Conservation (phyloP, 257 asterid genomes). For the Primulina huaijiensis region DNA sequence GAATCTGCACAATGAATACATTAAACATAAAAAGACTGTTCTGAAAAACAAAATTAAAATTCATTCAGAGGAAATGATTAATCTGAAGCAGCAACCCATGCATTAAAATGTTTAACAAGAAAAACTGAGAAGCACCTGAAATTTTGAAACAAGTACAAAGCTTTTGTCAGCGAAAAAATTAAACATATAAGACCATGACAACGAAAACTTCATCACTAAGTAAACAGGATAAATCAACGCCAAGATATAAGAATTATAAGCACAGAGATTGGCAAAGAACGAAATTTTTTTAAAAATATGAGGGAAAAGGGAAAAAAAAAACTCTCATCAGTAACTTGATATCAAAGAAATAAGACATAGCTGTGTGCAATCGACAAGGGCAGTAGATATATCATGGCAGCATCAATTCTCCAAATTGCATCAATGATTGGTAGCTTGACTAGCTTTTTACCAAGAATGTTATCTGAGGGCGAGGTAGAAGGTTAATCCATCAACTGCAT, state of each 20-base stretch:
- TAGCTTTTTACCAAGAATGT: neutral
- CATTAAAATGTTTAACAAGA: conserved; percentile 21
- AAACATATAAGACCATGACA: conserved; percentile 10
- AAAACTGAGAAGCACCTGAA: neutral
- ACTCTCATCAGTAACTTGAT: neutral
- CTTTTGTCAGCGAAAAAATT: neutral
- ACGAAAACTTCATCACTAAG: conserved; percentile 10
- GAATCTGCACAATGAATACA: conserved; percentile 95
- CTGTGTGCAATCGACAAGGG: neutral
- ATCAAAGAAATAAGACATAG: neutral
- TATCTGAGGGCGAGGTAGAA: neutral
- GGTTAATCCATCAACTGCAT: conserved; percentile 1
- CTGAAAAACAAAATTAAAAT: conserved; percentile 27
- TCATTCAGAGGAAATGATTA: conserved; percentile 28
- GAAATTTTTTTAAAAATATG: neutral
- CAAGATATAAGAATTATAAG: conserved; percentile 7
- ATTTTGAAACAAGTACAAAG: conserved; percentile 12
- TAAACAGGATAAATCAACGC: neutral
- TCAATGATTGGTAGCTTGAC: neutral
- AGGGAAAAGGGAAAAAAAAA: too few relatives aligned
- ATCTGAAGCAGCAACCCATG: conserved; percentile 19
- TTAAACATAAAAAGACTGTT: conserved; percentile 46
- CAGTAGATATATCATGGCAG: conserved; percentile 3
- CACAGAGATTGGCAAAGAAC: neutral
- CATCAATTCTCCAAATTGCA: neutral